These are phyloP conservation scores for Solanum chiquidenum DNA, from an alignment of 257 asterid species.

Conservation along the genomic window DNA sequence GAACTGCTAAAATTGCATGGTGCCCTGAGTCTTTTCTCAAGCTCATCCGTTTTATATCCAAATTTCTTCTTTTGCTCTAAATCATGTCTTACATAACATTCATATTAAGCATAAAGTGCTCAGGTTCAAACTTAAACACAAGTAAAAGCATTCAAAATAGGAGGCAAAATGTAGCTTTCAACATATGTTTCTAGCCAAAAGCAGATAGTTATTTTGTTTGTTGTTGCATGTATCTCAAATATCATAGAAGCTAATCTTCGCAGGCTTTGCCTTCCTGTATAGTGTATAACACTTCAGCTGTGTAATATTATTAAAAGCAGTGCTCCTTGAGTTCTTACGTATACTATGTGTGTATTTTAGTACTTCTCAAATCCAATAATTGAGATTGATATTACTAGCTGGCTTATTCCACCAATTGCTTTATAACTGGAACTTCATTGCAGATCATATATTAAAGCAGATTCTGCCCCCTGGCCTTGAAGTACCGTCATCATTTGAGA, in stretches of 20 bases:
- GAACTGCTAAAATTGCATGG: background rate
- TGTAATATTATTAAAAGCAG: background rate
- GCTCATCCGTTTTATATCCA: background rate
- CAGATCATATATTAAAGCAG: conserved; percentile 87
- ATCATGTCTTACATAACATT: background rate
- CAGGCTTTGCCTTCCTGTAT: background rate
- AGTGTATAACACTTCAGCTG: background rate
- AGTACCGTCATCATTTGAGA: conserved; percentile 93
- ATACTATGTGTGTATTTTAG: background rate
- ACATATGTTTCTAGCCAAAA: background rate
- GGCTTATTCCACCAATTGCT: background rate
- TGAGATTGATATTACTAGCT: background rate
- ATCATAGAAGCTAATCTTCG: background rate
- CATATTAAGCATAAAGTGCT: background rate
- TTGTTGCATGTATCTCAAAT: background rate
- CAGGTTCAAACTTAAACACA: background rate
- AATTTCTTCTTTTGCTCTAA: background rate
- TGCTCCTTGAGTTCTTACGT: background rate
- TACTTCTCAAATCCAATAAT: background rate
- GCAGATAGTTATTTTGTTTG: background rate
- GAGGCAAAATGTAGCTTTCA: background rate
- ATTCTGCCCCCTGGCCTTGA: conserved; percentile 77
- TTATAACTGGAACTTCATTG: conserved; percentile 13
- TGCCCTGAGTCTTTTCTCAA: background rate
- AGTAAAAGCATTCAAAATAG: background rate